Conservation (phyloP, 208 protist genomes). For the Trypanosoma melophagium region DNA sequence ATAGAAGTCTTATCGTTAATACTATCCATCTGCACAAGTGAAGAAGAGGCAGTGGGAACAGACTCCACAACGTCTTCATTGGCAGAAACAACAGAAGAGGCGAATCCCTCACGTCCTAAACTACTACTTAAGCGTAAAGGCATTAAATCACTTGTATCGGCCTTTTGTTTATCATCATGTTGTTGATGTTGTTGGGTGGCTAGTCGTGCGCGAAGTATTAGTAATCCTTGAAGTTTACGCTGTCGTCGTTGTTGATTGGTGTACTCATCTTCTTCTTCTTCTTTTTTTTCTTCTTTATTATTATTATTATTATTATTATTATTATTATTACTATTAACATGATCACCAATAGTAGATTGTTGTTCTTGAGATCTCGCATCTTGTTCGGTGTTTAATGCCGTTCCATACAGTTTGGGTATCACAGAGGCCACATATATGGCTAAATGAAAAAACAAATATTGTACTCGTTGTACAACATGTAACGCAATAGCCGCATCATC, state of each 20-base stretch:
- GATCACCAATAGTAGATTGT: too few species aligned
- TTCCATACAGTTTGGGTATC: neutral
- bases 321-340: too few species aligned
- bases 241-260: neutral
- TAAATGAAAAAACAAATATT: constrained; percentile 26
- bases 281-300: neutral
- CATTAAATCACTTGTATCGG: neutral
- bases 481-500: constrained; percentile 14
- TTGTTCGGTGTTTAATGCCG: too few species aligned
- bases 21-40: neutral
- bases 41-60: neutral
- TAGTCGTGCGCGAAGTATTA: constrained; percentile 19
- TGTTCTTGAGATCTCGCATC: too few species aligned
- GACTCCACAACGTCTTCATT: neutral
- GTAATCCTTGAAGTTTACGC: constrained; percentile 8
- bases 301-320: neutral
- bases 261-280: constrained; percentile 4
- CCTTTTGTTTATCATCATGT: neutral
- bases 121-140: neutral
- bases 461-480: constrained; percentile 23
- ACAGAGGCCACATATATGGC: constrained; percentile 20
- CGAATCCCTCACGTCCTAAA: neutral
- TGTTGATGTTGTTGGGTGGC: constrained; percentile 1
- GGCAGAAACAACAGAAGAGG: neutral
- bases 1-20: neutral